These are phyloP conservation scores for Musa schizocarpa DNA, from an alignment of 176 grass and related monocot genomes.

Conservation along the genomic window DNA sequence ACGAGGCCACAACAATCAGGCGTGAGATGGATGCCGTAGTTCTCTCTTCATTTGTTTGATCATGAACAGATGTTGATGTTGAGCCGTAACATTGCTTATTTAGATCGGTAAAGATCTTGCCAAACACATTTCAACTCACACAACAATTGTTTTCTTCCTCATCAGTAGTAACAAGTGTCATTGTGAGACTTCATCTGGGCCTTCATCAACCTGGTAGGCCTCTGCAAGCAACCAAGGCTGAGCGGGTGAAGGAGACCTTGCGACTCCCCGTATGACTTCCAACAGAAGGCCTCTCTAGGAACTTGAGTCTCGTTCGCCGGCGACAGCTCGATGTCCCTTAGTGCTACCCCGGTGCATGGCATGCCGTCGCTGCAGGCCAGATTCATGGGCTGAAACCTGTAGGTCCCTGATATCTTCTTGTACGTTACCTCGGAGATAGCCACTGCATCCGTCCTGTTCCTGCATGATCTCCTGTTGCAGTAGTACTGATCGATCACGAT, in stretches of 20 bases:
- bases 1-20: no score
- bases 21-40: no score
- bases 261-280: conserved; percentile 50
- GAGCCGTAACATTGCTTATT: no score
- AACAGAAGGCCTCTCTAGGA: conserved; percentile 33
- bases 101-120: no score
- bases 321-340: conserved; percentile 36
- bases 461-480: conserved; percentile 49
- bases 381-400: conserved; percentile 42
- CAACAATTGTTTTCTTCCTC: no score
- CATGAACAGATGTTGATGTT: no score
- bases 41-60: no score
- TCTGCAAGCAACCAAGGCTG: conserved; percentile 38
- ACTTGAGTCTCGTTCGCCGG: conserved; percentile 11
- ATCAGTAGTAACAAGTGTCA: conserved; percentile 31
- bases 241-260: conserved; percentile 23
- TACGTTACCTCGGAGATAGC: conserved; percentile 39
- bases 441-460: conserved; percentile 49
- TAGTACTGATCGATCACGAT: conserved; percentile 80
- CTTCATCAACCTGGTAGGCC: conserved; percentile 34
- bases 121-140: no score
- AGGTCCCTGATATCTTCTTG: conserved; percentile 46
- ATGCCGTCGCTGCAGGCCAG: conserved; percentile 62
- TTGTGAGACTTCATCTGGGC: conserved; percentile 38
- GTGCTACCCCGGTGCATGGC: conserved; percentile 45